These are phyloP conservation scores for Irpex sp. DNA, from an alignment of 1,284 basidiomycete genomes.

Conservation along the genomic window DNA sequence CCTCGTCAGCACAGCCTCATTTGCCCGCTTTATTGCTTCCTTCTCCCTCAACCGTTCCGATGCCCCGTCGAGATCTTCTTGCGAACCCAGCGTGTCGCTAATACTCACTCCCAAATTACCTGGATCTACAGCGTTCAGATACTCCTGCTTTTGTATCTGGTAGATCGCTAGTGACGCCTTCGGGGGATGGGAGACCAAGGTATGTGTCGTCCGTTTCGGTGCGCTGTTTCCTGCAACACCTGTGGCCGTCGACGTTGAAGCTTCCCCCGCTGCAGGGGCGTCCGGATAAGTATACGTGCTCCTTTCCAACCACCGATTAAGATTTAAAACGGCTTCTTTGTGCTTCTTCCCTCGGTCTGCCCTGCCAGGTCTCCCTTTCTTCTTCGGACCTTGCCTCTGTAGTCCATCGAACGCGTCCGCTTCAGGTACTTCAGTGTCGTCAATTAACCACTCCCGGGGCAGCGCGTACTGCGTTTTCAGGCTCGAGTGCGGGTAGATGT, in stretches of 20 bases:
- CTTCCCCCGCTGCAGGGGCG: slow-evolving; percentile 3
- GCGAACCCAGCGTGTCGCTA: too few species aligned
- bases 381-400: slow-evolving; percentile 31
- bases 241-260: background rate
- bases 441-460: slow-evolving; percentile 57
- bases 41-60: slow-evolving; percentile 13
- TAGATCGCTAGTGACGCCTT: slow-evolving; percentile 35
- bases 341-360: slow-evolving; percentile 52
- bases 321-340: slow-evolving; percentile 40
- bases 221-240: background rate
- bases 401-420: slow-evolving; percentile 4
- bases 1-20: slow-evolving; percentile 42
- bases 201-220: slow-evolving; percentile 24
- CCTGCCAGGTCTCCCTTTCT: slow-evolving; percentile 63
- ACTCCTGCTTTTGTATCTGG: slow-evolving; percentile 30
- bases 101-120: background rate
- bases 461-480: slow-evolving; percentile 55
- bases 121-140: slow-evolving; percentile 30
- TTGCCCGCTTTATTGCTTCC: slow-evolving; percentile 36
- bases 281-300: slow-evolving; percentile 24
- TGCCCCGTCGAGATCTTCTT: background rate
- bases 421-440: slow-evolving; percentile 29
- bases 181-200: slow-evolving; percentile 33
- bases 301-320: slow-evolving; percentile 50
- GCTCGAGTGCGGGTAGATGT: slow-evolving; percentile 50